Base-by-base conservation (phyloP, 1,284 basidiomycete species). In the Ustilago esculenta region DNA sequence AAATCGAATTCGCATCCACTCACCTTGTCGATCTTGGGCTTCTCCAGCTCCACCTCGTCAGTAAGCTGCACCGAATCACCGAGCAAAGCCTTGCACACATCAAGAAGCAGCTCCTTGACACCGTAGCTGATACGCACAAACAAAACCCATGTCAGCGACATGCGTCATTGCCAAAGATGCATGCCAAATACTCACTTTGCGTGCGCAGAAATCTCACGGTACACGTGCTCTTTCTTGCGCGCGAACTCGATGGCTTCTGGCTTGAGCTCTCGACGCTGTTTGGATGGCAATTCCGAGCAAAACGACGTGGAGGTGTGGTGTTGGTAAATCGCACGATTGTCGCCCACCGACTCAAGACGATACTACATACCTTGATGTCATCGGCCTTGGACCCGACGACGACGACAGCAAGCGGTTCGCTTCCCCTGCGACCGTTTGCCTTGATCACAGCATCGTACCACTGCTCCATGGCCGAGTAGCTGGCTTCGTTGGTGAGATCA, bases 361-460 rank as follows among this genome's bases (percentile, higher is more conserved):
- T 11, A 10, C 11, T 46, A 45, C 60, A 20, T 39, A 57, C 65
- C 50, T 65, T 65, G 67, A 70, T 60, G 48, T 70, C 49, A 33
- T 70, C 67, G 12, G 67, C 67, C 49, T 70, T 70, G 25, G 60
- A 60, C 6, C 67, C 67, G 27, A 70, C 67, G 12, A 70, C 46
- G 18, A 70, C 45, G 60, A 70, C 24, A n/a, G 67, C 60, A 29
- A 70, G 56, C 5, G 67, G 67, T 42, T 70, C 67, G 17, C 60
- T 65, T n/a, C 67, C 67, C 27, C 30, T 64, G 37, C 67, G 55
- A 10, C 67, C 60, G 36, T 70, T 70, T 5, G 67, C 60, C 57
- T 70, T 70, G 35, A 50, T 12, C 5, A 70, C 56, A 5, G 67
- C 67, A 37, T 70, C 60, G 60, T 70, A 70, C 67, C 67, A 70